These are phyloP conservation scores for Chlorophyllum brunneum DNA, from an alignment of 768 basidiomycete genomes.

Conservation along the genomic window DNA sequence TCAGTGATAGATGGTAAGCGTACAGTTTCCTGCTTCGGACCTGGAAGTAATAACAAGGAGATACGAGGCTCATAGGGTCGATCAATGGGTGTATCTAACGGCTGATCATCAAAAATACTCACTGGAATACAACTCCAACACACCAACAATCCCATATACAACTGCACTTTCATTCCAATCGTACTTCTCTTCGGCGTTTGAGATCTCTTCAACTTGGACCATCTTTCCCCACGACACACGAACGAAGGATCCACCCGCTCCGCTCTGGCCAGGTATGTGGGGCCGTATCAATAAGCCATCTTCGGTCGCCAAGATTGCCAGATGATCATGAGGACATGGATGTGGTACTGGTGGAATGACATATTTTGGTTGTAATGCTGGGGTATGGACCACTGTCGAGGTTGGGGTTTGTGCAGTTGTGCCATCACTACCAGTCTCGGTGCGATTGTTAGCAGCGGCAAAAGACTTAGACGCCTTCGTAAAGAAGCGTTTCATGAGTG, in stretches of 20 bases:
- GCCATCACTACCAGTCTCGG: not conserved
- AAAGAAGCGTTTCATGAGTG: constrained; percentile 41
- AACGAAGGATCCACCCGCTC: constrained; percentile 18
- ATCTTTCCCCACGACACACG: constrained; percentile 57
- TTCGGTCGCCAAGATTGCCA: constrained; percentile 55
- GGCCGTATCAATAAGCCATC: constrained; percentile 69
- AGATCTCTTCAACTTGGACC: constrained; percentile 49
- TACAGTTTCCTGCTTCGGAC: constrained; percentile 61
- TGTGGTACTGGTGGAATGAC: constrained; percentile 69
- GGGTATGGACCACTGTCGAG: constrained; percentile 11
- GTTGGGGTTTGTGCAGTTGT: constrained; percentile 1
- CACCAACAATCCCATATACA: constrained; percentile 74
- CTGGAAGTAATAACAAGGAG: constrained; percentile 68
- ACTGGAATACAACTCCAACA: constrained; percentile 73
- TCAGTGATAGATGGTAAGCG: constrained; percentile 25
- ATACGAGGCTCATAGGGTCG: constrained; percentile 54
- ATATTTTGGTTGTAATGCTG: constrained; percentile 58
- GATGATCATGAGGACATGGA: constrained; percentile 66
- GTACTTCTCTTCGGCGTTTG: constrained; percentile 27
- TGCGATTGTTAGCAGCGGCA: constrained; percentile 5
- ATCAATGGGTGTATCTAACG: constrained; percentile 11
- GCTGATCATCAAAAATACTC: constrained; percentile 18
- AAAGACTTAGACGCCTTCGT: constrained; percentile 35
- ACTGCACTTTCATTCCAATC: constrained; percentile 58
- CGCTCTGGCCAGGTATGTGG: constrained; percentile 30